These are phyloP conservation scores for Agrocybe chaxingu DNA, from an alignment of 768 basidiomycete species.

Conservation along the genomic window DNA sequence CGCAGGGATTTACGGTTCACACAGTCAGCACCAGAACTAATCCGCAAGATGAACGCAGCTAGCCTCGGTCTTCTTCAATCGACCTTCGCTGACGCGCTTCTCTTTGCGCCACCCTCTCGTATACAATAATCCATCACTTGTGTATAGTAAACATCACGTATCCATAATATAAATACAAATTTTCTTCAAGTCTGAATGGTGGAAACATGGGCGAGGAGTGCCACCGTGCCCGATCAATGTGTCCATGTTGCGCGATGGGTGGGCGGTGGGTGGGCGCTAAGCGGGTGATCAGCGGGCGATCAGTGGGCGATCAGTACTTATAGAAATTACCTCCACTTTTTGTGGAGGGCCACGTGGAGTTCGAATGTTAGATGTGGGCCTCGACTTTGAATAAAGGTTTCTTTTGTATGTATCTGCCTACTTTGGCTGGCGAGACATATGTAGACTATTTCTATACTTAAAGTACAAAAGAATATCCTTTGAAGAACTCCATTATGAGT, in stretches of 20 bases:
- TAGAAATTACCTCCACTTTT: not conserved
- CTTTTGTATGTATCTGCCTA: too few species aligned
- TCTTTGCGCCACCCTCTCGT: not conserved
- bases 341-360: too few species aligned
- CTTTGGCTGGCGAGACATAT: too few species aligned
- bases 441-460: too few species aligned
- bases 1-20: not conserved
- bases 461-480: too few species aligned
- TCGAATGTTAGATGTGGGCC: too few species aligned
- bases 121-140: not conserved
- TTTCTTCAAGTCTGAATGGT: too few species aligned
- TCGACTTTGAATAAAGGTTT: too few species aligned
- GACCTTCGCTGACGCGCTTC: too few species aligned
- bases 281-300: not conserved
- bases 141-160: not conserved
- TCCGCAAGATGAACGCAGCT: not conserved
- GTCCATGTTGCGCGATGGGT: not conserved
- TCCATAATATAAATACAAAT: not conserved
- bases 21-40: constrained; percentile 4
- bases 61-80: not conserved
- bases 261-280: constrained; percentile 1
- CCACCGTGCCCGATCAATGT: not conserved
- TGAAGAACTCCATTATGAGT: too few species aligned
- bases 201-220: too few species aligned
- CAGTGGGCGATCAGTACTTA: not conserved